Evolutionary conservation across 2,329 filamentous ascomycete genomes (phyloP), one percentile per base, ranked within the genome.

Genomic region (Lasiodiplodia gonubiensis): DNA sequence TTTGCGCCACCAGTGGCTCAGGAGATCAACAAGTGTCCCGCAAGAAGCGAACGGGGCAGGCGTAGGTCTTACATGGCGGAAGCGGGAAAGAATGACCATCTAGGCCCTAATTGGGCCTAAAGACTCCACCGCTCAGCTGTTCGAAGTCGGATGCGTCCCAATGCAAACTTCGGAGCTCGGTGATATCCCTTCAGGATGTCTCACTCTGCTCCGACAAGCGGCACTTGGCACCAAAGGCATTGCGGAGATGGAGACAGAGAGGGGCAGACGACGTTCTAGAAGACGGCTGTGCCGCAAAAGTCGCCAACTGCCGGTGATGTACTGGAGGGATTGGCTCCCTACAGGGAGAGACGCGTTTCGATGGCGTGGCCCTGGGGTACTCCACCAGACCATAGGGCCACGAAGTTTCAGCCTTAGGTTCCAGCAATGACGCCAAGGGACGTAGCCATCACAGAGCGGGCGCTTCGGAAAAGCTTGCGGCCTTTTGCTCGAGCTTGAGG

Each of bases 41-140:
- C 57, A 61, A 46, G 39, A 49, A 7, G 57, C 39, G 57, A 33
- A 61, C 57, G 35, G 57, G 57, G 57, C 57, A 61, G 57, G 25
- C 57, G 3, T 30, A 35, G 35, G 57, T 27, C 39, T 48, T 48
- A 14, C 23, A 8, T n/a, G 25, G 57, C 23, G 57, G 57, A 49
- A 33, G 23, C 35, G 57, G 39, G n/a, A 61, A 46, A 49, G 39
- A 27, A 16, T 33, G 33, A 16, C 39, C 39, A 16, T 46, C n/a
- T 46, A 27, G 27, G 57, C 25, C 57, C 23, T 48, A 48, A 42
- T 61, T 27, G 39, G 46, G 57, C 46, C 27, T 48, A 39, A 42
- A 11, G 46, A 49, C 14, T 61, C 39, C 39, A 48, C 57, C 57
- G 57, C 57, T 33, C 57, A 48, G 25, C 39, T 61, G 39, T 42